Conservation (phyloP, 164 flowering plant species). For the Hamamelis virginiana region DNA sequence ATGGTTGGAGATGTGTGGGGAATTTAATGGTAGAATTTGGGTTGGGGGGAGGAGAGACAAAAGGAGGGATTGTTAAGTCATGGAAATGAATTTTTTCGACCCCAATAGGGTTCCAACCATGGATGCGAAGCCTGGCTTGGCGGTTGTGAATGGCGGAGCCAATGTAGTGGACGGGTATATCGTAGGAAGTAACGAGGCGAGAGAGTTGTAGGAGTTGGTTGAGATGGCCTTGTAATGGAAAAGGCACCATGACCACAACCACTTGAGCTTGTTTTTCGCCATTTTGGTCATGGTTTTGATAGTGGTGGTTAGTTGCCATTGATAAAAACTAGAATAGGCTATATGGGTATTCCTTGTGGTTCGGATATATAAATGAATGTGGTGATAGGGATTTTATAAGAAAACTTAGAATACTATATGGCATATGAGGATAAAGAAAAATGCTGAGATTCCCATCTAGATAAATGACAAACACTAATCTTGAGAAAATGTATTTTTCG, state of each 20-base stretch:
- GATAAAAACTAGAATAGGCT: not conserved
- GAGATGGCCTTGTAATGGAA: conserved; percentile 66
- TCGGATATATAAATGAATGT: too few relatives aligned
- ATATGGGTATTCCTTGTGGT: too few relatives aligned
- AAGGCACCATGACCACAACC: conserved; percentile 52
- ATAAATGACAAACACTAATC: too few relatives aligned
- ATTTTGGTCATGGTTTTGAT: not conserved
- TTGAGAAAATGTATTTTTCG: too few relatives aligned
- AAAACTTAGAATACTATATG: too few relatives aligned
- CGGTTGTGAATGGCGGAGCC: conserved; percentile 51
- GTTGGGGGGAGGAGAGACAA: conserved; percentile 41
- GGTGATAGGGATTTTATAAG: too few relatives aligned
- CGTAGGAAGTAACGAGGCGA: conserved; percentile 36
- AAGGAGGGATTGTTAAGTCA: conserved; percentile 36
- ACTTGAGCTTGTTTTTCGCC: conserved; percentile 10
- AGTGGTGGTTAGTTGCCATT: not conserved
- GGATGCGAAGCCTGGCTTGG: conserved; percentile 48
- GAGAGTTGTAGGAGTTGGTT: conserved; percentile 60
- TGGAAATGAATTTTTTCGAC: conserved; percentile 46
- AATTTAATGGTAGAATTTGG: conserved; percentile 37
- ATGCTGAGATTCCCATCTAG: too few relatives aligned
- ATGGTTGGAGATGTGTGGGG: conserved; percentile 56
- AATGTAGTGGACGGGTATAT: conserved; percentile 44
- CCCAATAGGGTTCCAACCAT: conserved; percentile 29
- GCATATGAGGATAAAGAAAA: too few relatives aligned